Base-by-base conservation (phyloP, 2,329 filamentous ascomycete species). In the Calycina herbarum region DNA sequence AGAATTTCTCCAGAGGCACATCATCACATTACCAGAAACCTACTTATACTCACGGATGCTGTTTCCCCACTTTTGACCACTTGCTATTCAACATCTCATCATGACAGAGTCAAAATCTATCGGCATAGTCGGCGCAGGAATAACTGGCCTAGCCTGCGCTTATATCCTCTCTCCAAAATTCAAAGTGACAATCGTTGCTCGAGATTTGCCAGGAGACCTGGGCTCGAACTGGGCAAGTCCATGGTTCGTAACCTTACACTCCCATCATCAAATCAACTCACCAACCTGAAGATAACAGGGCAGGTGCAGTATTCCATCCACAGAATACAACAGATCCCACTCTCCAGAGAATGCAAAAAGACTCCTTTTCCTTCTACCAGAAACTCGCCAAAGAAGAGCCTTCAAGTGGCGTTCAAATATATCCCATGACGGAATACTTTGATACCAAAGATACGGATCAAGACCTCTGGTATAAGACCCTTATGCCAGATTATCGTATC, bases 261-360 rank as follows among this genome's bases (percentile, higher is more conserved):
- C 17, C 1, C 27, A 31, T 7, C 42, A 61, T 61, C 15, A 17
- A 31, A 33, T 2, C 5, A 38, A 15, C 31, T 68, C 57, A 70
- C 54, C 59, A 33, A 27, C 0, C 13, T 24, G 10, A 11, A 5
- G 2, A 13, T 1, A 54, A 54, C 31, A 73, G 72, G 72, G 72
- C 71, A 29, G 72, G 71, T 11, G 72, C 72, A 64, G 68, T 71
- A 2, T 73, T 72, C 54, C 72, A 73, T 58, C 72, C 71, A 11
- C 70, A 73, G 58, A 63, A 54, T 5, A 62, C 68, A n/a, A 61
- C 60, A 15, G 63, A 62, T 24, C 48, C 42, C 27, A 2, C 40
- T 1, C 63, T 68, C 20, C 70, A 70, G 51, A n/a, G 68, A 24
- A 72, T 73, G 72, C 71, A 73, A 65, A 65, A 5, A 17, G 48